Conservation (phyloP, 192 early-diverging fungal genomes). For the Gonapodya prolifera region DNA sequence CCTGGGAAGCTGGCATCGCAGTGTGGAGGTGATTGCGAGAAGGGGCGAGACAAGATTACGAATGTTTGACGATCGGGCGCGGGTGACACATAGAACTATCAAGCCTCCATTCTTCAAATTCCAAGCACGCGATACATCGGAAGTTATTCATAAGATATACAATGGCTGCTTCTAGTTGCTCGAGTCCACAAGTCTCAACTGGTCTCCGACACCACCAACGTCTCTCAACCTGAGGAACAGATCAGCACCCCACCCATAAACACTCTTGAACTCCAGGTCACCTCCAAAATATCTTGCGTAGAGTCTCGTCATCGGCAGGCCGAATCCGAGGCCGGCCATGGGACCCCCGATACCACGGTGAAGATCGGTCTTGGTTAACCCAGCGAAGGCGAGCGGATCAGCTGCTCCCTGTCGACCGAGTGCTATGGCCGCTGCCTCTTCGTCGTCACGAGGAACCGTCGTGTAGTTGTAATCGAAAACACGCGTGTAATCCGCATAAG, state of each 20-base stretch:
- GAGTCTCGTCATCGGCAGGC: constrained; percentile 73
- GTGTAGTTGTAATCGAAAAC: constrained; percentile 93
- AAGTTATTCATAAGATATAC: too few relatives aligned
- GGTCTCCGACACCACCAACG: constrained; percentile 50
- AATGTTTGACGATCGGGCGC: too few relatives aligned
- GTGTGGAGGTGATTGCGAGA: too few relatives aligned
- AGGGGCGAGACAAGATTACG: too few relatives aligned
- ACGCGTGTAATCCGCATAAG: constrained; percentile 52
- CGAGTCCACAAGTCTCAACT: constrained; percentile 32
- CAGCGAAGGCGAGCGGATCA: constrained; percentile 53
- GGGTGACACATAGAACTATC: too few relatives aligned
- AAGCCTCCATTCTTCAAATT: too few relatives aligned
- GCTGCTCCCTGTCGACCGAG: constrained; percentile 19
- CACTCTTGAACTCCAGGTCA: constrained; percentile 62
- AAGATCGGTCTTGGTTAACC: constrained; percentile 51
- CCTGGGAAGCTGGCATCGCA: too few relatives aligned
- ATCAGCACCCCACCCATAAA: constrained; percentile 85
- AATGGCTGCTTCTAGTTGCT: too few relatives aligned
- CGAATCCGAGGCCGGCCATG: constrained; percentile 69
- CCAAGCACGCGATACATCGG: too few relatives aligned
- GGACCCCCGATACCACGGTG: constrained; percentile 86
- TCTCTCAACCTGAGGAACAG: constrained; percentile 79
- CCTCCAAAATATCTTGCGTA: constrained; percentile 94
- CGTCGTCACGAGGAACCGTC: constrained; percentile 58
- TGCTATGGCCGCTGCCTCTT: constrained; percentile 24